Evolutionary conservation across 257 asterid species (phyloP), one percentile per base, ranked within the genome.

Genomic region (Solanum ossicruentum): DNA sequence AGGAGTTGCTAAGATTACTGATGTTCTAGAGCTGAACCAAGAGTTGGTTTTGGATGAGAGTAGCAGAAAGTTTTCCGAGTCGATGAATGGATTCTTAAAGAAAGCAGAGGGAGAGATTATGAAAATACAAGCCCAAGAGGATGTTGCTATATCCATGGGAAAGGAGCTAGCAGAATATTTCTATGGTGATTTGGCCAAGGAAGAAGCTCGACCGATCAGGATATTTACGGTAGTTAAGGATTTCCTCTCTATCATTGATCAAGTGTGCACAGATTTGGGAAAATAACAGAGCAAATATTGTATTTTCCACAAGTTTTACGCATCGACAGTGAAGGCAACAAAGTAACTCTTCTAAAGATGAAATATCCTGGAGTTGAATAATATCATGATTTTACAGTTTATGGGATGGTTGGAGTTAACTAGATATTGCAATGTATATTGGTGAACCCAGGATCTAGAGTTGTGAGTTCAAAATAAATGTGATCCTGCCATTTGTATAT

Each of bases 171-270:
- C 96, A 0, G 97, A 91, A 81, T 93, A 91, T 86, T 93, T 95
- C 91, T 95, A 93, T 82, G 98, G 98, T 2, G 90, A 88, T 88
- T 92, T 93, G 8, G 90, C 92, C 10, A 93, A 85, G 89, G 98
- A 93, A 87, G 98, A 93, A 86, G 93, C 98, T 88, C 96, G 71
- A 58, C 93, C 92, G 0, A 84, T 93, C 23, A 87, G 94, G 66
- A 82, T 95, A 54, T 95, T 93, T 86, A 85, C 88, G 91, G 92
- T 95, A 5, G 97, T 93, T n/a, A 85, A 92, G 80, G 98, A 94
- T 81, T 94, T 94, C 79, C 89, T 94, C 67, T 82, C 88, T 12
- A 88, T 87, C 65, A 95, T 94, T n/a, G 98, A 94, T 71, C 94
- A 88, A 51, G 97, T 92, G 6, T 93, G 97, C 87, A 94, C 91